These are phyloP conservation scores for Corniculantispora saksenae DNA, from an alignment of 2,329 filamentous ascomycete genomes.

Conservation along the genomic window DNA sequence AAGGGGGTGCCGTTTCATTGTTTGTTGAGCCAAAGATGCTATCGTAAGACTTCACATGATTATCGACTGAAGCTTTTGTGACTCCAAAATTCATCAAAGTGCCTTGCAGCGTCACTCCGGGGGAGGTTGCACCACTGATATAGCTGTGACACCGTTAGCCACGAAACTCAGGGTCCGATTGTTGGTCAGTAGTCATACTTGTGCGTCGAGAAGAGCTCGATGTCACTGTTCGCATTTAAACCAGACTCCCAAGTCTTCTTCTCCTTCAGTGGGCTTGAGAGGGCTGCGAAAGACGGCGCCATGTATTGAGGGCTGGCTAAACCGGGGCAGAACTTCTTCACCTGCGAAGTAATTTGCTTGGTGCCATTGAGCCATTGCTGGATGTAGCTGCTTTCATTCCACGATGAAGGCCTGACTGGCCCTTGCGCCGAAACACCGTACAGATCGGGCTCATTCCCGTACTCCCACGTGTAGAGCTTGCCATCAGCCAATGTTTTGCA, in stretches of 20 bases:
- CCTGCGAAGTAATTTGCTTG: slow-evolving; percentile 44
- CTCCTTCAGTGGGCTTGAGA: slow-evolving; percentile 51
- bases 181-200: not conserved
- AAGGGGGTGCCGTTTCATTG: slow-evolving; percentile 39
- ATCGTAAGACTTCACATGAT: slow-evolving; percentile 49
- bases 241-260: slow-evolving; percentile 54
- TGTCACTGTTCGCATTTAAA: slow-evolving; percentile 48
- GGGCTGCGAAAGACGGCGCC: slow-evolving; percentile 60
- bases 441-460: slow-evolving; percentile 53
- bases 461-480: slow-evolving; percentile 59
- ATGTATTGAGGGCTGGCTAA: slow-evolving; percentile 43
- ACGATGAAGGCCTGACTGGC: slow-evolving; percentile 50
- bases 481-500: slow-evolving; percentile 55
- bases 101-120: slow-evolving; percentile 61
- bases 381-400: slow-evolving; percentile 58
- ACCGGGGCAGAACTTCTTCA: slow-evolving; percentile 53
- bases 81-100: slow-evolving; percentile 65
- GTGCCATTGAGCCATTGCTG: slow-evolving; percentile 60
- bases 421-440: slow-evolving; percentile 55
- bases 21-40: slow-evolving; percentile 35
- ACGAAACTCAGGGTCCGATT: not conserved
- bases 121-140: slow-evolving; percentile 59
- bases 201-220: slow-evolving; percentile 41
- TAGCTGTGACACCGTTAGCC: slow-evolving; percentile 46
- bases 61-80: slow-evolving; percentile 49